Percentiles rank a stretch among this genome's conserved stretches.
Evolutionary conservation across 2,329 filamentous ascomycete species (phyloP).

Genomic region (Polychaeton citri): DNA sequence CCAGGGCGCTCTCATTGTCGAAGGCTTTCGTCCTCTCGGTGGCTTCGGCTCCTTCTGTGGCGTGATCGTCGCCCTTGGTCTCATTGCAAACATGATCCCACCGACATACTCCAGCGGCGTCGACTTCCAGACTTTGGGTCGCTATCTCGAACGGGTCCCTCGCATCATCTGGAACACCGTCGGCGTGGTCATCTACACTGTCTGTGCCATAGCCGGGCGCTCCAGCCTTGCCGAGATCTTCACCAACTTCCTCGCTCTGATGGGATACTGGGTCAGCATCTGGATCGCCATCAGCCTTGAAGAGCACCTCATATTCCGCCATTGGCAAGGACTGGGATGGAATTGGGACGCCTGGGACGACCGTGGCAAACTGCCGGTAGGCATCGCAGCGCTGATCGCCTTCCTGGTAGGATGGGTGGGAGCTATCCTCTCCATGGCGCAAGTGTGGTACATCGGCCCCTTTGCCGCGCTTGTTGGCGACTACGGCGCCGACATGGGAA

Average conservation of each 20-base stretch:
- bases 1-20: slow-evolving; percentile 51
- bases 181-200: slow-evolving; percentile 48
- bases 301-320: slow-evolving; percentile 50
- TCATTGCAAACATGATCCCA: slow-evolving; percentile 53
- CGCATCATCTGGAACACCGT: slow-evolving; percentile 53
- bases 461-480: slow-evolving; percentile 44
- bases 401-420: slow-evolving; percentile 55
- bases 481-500: slow-evolving; percentile 47
- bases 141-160: slow-evolving; percentile 44
- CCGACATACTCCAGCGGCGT: slow-evolving; percentile 52
- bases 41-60: slow-evolving; percentile 54
- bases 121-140: slow-evolving; percentile 54
- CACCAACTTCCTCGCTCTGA: slow-evolving; percentile 55
- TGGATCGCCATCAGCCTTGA: slow-evolving; percentile 50
- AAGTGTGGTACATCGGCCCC: slow-evolving; percentile 56
- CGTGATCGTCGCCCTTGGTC: slow-evolving; percentile 49
- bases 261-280: slow-evolving; percentile 58
- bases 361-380: slow-evolving; percentile 44
- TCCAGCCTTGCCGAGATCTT: slow-evolving; percentile 50
- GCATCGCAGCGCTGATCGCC: slow-evolving; percentile 46
- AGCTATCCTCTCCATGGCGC: slow-evolving; percentile 53
- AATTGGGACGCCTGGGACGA: slow-evolving; percentile 51
- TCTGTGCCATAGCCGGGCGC: slow-evolving; percentile 51
- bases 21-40: slow-evolving; percentile 45
- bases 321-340: slow-evolving; percentile 33